phyloP scores from a whole-genome alignment of 108 stramenopile genomes.

The Aurantiochytrium sp. region DNA sequence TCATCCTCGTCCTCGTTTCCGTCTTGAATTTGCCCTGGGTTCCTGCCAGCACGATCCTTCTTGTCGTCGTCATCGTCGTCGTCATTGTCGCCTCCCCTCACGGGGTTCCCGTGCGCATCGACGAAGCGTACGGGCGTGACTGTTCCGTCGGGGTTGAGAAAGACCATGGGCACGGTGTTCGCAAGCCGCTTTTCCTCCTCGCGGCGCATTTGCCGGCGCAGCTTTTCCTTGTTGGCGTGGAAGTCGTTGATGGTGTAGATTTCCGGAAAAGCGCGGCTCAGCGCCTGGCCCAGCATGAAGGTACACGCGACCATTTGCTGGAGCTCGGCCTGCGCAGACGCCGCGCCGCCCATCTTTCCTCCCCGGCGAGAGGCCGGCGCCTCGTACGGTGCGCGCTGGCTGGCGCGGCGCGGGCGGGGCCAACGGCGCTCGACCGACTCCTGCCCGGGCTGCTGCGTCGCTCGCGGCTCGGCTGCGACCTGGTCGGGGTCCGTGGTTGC shows the following conservation, averaged over 20 bases:
- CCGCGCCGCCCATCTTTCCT: constrained; percentile 13
- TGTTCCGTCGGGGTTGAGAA: background rate
- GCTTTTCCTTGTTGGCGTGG: constrained; percentile 1
- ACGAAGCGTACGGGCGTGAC: constrained; percentile 1
- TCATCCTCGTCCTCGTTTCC: background rate
- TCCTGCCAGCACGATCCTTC: no score
- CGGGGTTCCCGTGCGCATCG: background rate
- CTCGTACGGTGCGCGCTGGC: no score
- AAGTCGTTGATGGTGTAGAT: constrained; percentile 15
- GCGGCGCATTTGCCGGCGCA: background rate
- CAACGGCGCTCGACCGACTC: no score
- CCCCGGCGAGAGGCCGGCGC: background rate
- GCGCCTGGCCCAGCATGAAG: constrained; percentile 19
- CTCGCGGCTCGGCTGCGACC: no score
- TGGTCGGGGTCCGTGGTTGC: no score
- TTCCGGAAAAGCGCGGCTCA: constrained; percentile 2
- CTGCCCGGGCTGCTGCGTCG: no score
- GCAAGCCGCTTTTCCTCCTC: background rate
- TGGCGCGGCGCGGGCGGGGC: no score
- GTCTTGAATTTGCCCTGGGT: no score
- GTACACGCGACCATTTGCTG: constrained; percentile 23
- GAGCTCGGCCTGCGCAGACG: constrained; percentile 8
- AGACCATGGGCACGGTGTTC: background rate
- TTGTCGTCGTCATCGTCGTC: no score
- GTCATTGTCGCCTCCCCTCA: background rate